These are phyloP conservation scores for Gossypium schwendimanii DNA, from an alignment of 441 rosid genomes.

Conservation along the genomic window DNA sequence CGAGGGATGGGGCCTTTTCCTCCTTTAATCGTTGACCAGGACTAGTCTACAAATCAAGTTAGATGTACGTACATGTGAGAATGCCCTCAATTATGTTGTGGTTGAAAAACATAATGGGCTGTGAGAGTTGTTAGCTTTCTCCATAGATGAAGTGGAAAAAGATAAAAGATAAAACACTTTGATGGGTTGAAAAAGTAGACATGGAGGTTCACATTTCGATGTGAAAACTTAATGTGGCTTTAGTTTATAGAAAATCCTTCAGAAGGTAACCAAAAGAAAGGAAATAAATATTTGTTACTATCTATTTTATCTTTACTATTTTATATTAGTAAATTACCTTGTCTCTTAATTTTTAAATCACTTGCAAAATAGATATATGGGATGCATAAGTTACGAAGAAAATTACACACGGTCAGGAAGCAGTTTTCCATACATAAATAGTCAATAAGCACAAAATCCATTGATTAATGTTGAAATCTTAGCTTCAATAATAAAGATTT, in stretches of 20 bases:
- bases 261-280: neutral
- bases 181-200: neutral
- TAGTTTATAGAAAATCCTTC: neutral
- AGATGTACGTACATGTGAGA: neutral
- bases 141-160: neutral
- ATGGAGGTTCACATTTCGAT: neutral
- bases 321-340: neutral
- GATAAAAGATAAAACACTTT: no score
- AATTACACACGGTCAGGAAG: no score
- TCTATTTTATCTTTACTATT: neutral
- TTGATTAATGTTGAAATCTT: no score
- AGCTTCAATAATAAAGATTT: no score
- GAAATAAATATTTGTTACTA: neutral
- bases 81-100: neutral
- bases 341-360: neutral
- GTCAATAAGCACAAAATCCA: no score
- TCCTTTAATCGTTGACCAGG: neutral
- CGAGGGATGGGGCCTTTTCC: neutral
- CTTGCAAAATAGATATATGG: neutral
- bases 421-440: no score
- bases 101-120: neutral
- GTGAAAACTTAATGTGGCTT: neutral
- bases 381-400: neutral
- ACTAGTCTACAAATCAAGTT: neutral
- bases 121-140: neutral